Base-by-base conservation (phyloP, 768 basidiomycete species). In the Mycena belliarum region DNA sequence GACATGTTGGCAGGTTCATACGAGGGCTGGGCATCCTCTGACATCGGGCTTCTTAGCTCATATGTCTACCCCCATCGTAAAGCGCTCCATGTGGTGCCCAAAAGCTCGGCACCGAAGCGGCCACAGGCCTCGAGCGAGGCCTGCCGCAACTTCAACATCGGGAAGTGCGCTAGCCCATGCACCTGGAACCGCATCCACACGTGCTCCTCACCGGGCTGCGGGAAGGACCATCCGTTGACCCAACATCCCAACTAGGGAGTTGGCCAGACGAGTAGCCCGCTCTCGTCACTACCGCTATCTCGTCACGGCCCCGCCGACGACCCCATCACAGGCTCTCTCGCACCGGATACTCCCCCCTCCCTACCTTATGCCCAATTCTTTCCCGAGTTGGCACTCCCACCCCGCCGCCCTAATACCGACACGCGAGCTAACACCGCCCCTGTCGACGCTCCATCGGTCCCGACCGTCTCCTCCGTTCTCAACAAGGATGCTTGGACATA, bases 371-470 rank as follows among this genome's bases (percentile, higher is more conserved):
- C 51, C 11, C n/a, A 41, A 1, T 35, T 28, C 26, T 52, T 52
- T 43, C 51, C 51, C 20, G 38, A 37, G 20, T 40, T 37, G n/a
- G 21, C 40, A 10, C 51, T 24, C 57, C 62, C 12, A 6, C 62
- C 58, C 9, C 24, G 7, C n/a, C 37, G 53, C 26, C 62, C 57
- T 3, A 63, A 63, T 40, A 45, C 58, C 11, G 62, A 59, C 38
- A 52, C 57, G 8, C 52, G 62, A 6, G 42, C 37, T 49, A 63
- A 63, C 25, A 4, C 20, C 40, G 49, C 45, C 32, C 58, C 42
- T 16, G 23, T 23, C 43, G 40, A 35, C 42, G 35, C 44, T 11
- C 32, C 32, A 18, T 29, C 33, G 29, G 33, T 28, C 29, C 49
- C 49, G 14, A 43, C 45, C 47, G 37, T 55, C 18, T 40, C 25